These are phyloP conservation scores for Solanum virginianum DNA, from an alignment of 257 asterid species.

Conservation along the genomic window DNA sequence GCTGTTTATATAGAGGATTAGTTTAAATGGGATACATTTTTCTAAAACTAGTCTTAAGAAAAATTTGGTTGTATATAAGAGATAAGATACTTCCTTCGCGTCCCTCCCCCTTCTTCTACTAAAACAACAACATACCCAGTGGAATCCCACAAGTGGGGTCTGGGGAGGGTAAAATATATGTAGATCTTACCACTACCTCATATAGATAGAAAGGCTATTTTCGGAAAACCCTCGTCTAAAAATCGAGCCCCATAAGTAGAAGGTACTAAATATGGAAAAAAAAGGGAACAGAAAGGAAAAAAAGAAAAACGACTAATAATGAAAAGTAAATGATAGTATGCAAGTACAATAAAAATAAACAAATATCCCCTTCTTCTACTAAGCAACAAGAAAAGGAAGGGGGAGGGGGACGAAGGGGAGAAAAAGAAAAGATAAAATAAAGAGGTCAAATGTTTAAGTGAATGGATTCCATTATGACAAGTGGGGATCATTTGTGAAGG, in stretches of 20 bases:
- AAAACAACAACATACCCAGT: too few relatives aligned
- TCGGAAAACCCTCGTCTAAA: too few relatives aligned
- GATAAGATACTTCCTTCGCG: background rate
- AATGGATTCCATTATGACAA: background rate
- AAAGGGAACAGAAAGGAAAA: too few relatives aligned
- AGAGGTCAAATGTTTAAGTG: background rate
- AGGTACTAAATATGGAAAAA: too few relatives aligned
- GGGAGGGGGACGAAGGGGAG: background rate
- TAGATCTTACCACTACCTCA: too few relatives aligned
- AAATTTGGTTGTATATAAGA: background rate
- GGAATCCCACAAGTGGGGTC: too few relatives aligned
- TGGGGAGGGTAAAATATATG: too few relatives aligned
- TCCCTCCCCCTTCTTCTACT: background rate
- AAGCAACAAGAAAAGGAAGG: background rate
- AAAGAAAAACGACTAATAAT: too few relatives aligned
- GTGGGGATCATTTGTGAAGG: background rate
- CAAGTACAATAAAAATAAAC: too few relatives aligned
- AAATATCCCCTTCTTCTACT: background rate
- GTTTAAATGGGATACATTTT: background rate
- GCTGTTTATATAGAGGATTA: background rate
- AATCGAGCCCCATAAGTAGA: too few relatives aligned
- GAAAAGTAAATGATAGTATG: too few relatives aligned
- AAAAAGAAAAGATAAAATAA: background rate
- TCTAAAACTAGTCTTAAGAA: background rate
- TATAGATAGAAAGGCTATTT: too few relatives aligned